phyloP scores from a whole-genome alignment of 2,329 filamentous ascomycete species.

The Calonectria henricotiae region DNA sequence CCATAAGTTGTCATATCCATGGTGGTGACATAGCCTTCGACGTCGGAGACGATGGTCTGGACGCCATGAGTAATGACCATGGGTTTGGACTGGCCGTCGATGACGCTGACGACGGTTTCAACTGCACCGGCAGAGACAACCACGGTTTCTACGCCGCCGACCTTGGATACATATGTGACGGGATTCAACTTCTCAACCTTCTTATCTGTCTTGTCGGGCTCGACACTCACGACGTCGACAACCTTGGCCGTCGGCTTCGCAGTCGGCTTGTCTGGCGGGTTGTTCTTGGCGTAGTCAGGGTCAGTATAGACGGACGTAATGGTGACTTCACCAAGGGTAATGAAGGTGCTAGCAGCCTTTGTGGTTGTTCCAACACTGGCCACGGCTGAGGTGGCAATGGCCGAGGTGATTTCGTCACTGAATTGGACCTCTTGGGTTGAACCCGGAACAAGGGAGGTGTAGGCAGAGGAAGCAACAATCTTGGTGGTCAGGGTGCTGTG shows the following conservation, averaged over 20 bases:
- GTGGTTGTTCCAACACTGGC: constrained; percentile 47
- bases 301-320: constrained; percentile 48
- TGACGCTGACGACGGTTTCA: constrained; percentile 43
- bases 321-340: constrained; percentile 48
- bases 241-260: constrained; percentile 40
- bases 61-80: constrained; percentile 14
- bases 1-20: constrained; percentile 6
- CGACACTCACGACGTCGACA: constrained; percentile 45
- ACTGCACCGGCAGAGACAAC: constrained; percentile 29
- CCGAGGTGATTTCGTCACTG: not conserved
- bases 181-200: constrained; percentile 47
- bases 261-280: constrained; percentile 31
- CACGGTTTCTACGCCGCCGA: constrained; percentile 32
- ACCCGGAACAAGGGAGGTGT: constrained; percentile 31
- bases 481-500: not conserved
- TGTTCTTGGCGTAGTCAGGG: constrained; percentile 16
- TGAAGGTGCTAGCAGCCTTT: constrained; percentile 47
- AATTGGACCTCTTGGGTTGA: constrained; percentile 36
- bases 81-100: constrained; percentile 4
- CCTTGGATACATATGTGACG: constrained; percentile 45
- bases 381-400: constrained; percentile 33
- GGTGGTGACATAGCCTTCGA: constrained; percentile 20
- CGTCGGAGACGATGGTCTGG: constrained; percentile 27
- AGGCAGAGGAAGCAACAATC: constrained; percentile 11
- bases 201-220: constrained; percentile 47